Evolutionary conservation across 129 eudicot genomes (phyloP), one percentile per base, ranked within the genome.

Genomic region (Artemisia annua): DNA sequence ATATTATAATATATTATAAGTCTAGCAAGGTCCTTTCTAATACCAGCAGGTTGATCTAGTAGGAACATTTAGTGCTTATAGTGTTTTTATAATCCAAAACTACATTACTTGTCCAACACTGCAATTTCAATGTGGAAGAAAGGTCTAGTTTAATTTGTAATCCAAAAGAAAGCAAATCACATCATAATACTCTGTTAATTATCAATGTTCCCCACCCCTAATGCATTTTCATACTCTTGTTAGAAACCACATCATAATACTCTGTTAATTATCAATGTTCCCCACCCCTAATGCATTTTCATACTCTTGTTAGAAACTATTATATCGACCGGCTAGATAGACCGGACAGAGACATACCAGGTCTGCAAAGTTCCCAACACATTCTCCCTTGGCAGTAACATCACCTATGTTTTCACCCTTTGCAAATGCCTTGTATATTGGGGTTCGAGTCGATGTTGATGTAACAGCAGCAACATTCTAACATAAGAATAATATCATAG

Each of bases 341-440:
- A 74, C 24, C 56, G 20, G 39, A 69, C 0, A 8, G 53, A 51
- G 59, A 51, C 84, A 63, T 90, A 94, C 99, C 93, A 94, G 83
- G 73, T 94, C 99, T 43, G 99, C 99, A 49, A 94, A 72, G 56
- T 94, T 94, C 63, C 97, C 96, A 79, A 94, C 93, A 78, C 99
- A 94, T 83, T 94, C 99, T 77, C 99, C 99, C 82, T 94, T 90
- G 7, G 99, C 99, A 66, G 99, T 94, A 64, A 94, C 99, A 83
- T 94, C 99, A 44, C 99, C 97, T 59, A 94, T 87, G 75, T 94
- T 94, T 80, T 94, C 99, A 51, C 99, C 97, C 73, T 77, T 94
- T 10, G 99, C 99, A 88, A 94, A 94, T 59, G 99, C 99, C 75
- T 94, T 94, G 81, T 94, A 94, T 63, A 94, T 90, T 79, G 99